Percentiles rank a stretch among this genome's conserved stretches.
These are phyloP conservation scores for California macrophylla DNA, from an alignment of 441 rosid genomes.

Conservation along the genomic window DNA sequence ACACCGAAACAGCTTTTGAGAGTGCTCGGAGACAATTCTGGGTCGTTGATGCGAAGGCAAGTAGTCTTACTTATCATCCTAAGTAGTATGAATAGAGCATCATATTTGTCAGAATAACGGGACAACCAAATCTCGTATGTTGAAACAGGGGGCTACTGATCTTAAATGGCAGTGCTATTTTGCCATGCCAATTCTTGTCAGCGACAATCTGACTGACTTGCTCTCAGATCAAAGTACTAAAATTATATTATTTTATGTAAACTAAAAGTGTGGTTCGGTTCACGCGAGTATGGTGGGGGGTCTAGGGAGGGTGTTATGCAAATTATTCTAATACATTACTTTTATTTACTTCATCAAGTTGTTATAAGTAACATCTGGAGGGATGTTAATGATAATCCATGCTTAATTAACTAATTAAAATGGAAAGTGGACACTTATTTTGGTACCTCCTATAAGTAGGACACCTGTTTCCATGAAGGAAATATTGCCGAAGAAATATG, in stretches of 20 bases:
- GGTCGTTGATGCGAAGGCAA: constrained; percentile 94
- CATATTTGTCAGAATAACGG: background rate
- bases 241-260: no score
- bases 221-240: no score
- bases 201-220: background rate
- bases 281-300: no score
- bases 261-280: no score
- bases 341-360: background rate
- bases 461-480: background rate
- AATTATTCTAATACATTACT: background rate
- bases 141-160: background rate
- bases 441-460: no score
- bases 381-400: no score
- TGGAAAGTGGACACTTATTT: no score
- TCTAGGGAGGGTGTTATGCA: no score
- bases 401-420: no score
- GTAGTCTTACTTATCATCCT: constrained; percentile 10
- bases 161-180: background rate
- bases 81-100: background rate
- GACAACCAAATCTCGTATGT: background rate
- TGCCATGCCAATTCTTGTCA: background rate
- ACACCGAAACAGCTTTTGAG: constrained; percentile 73
- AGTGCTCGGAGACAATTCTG: constrained; percentile 94
- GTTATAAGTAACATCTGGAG: background rate
- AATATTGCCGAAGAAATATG: background rate